Base-by-base conservation (phyloP, 1,284 basidiomycete genomes). In the Schizophyllum commune region DNA sequence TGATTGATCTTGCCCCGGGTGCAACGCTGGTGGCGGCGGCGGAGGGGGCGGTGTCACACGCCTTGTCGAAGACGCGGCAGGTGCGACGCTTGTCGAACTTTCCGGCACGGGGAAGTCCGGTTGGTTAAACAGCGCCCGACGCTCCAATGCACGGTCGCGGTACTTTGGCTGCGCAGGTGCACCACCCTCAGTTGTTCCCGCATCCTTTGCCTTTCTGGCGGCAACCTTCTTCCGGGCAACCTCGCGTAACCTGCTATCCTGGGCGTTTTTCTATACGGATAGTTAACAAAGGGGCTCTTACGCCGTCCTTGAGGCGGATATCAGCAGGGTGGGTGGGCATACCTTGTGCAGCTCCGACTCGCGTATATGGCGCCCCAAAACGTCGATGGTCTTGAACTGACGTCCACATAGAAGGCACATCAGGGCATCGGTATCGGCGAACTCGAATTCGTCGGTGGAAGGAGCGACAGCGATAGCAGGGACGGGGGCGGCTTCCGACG, bases 301-400 rank as follows among this genome's bases (percentile, higher is more conserved):
- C 3, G 39, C 13, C 39, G 17, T 47, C 27, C 27, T 5, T 27
- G 27, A 27, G 27, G 27, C 27, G 27, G 27, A 27, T 3, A 5
- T 2, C 2, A 5, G 27, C 5, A 27, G 5, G 27, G 17, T 47
- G 9, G 8, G 3, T 4, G 3, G 8, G 9, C 39, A 13, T 17
- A 47, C 94, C 89, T 96, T 97, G 77, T 98, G 95, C 65, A 98
- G 77, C 70, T 91, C 91, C 27, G 95, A 97, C 75, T 92, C 89
- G 65, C 86, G 89, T 71, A 90, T 93, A 71, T 98, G 95, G 52
- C 92, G 86, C 69, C 83, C 86, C 56, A 97, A 79, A 67, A 92
- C 86, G 13, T 96, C 93, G 60, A 89, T 68, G 2, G 84, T 79
- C 75, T 96, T 96, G 84, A 98, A 95, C 71, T 95, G 91, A 27